Conservation (phyloP, 176 grass and related monocot genomes). For the Carex scoparia region DNA sequence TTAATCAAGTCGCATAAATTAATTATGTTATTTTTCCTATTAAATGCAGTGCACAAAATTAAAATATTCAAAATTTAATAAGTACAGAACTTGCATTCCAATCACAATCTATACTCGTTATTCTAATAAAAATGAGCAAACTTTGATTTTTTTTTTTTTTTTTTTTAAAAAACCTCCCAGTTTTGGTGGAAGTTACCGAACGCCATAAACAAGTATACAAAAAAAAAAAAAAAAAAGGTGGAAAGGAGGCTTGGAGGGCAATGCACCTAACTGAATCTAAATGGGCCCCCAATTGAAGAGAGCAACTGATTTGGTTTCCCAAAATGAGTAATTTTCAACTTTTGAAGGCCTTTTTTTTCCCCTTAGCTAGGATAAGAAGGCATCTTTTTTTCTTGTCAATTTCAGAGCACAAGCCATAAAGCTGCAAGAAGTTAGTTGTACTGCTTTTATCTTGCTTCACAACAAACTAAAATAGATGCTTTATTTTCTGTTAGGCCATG, state of each 20-base stretch:
- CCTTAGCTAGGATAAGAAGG: not conserved
- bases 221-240: not conserved
- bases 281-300: slow-evolving; percentile 7
- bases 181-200: not conserved
- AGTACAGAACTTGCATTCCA: not conserved
- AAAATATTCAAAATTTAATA: not conserved
- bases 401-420: not conserved
- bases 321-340: not conserved
- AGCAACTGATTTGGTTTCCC: slow-evolving; percentile 3
- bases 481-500: not conserved
- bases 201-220: not conserved
- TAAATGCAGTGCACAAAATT: not conserved
- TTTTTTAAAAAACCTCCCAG: no score
- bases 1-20: not conserved
- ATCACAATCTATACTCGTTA: not conserved
- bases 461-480: not conserved
- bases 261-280: not conserved
- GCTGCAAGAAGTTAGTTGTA: not conserved
- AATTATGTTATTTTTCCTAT: not conserved
- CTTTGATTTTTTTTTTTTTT: not conserved
- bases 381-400: slow-evolving; percentile 5
- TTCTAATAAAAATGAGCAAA: not conserved
- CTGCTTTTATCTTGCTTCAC: not conserved
- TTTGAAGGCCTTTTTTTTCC: not conserved
- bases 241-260: not conserved